These are phyloP conservation scores for Eucalyptus erythrocorys DNA, from an alignment of 345 rosid genomes.

Conservation along the genomic window DNA sequence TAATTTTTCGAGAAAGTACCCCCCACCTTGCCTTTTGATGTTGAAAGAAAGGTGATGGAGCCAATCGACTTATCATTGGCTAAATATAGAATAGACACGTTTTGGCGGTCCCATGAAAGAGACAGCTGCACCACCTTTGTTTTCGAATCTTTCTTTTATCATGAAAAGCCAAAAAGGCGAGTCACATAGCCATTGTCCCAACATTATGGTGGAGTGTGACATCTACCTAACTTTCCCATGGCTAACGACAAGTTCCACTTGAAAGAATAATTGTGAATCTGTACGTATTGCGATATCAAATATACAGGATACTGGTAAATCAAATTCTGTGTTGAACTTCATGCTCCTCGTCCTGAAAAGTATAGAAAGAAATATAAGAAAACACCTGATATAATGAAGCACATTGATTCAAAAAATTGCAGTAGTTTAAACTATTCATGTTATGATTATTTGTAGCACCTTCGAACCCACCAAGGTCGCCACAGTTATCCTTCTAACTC, in stretches of 20 bases:
- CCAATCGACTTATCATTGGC: background rate
- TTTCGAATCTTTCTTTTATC: background rate
- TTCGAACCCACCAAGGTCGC: too few relatives aligned
- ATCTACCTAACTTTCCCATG: background rate
- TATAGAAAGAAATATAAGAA: background rate
- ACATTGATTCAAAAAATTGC: background rate
- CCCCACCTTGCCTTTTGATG: too few relatives aligned
- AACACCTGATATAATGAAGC: background rate
- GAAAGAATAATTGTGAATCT: too few relatives aligned
- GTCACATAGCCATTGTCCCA: background rate
- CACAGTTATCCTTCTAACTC: too few relatives aligned
- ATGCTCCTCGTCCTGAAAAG: background rate
- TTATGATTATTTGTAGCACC: too few relatives aligned
- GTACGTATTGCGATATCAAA: background rate
- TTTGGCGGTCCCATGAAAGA: background rate
- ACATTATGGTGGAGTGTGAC: background rate
- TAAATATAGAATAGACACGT: background rate
- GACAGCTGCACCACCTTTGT: background rate
- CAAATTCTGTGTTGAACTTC: background rate
- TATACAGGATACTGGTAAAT: background rate
- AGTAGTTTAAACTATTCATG: background rate
- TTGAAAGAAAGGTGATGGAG: too few relatives aligned
- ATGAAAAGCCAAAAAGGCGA: background rate
- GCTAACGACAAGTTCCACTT: too few relatives aligned
- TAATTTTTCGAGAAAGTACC: too few relatives aligned